Percentiles rank a stretch among this genome's conserved stretches.
phyloP scores from a whole-genome alignment of 1,284 basidiomycete species.

The Ceratobasidium theobromae region DNA sequence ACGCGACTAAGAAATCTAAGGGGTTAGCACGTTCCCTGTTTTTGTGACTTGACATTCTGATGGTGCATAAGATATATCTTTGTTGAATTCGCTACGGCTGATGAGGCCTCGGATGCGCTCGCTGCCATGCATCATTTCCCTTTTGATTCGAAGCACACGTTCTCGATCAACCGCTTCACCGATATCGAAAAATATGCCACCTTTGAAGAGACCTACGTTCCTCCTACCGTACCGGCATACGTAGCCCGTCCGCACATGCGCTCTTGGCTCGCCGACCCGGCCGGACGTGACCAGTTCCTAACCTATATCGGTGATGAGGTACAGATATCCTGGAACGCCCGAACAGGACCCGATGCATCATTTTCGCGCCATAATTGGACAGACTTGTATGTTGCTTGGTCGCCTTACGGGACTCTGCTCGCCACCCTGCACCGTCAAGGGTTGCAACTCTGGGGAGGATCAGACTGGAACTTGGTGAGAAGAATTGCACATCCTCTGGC shows the following conservation, averaged over 20 bases:
- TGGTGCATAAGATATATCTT: conserved; percentile 95
- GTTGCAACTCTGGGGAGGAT: conserved; percentile 93
- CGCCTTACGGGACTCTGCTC: conserved; percentile 91
- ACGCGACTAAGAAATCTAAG: conserved; percentile 76
- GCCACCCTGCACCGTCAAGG: conserved; percentile 95
- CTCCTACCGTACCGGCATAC: conserved; percentile 80
- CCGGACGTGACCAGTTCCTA: conserved; percentile 94
- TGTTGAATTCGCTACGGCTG: conserved; percentile 79
- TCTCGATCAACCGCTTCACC: conserved; percentile 87
- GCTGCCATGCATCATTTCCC: conserved; percentile 80
- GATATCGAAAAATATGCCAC: conserved; percentile 87
- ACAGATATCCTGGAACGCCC: conserved; percentile 91
- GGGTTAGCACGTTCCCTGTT: conserved; percentile 57
- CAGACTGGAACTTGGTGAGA: conserved; percentile 81
- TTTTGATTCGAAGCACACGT: conserved; percentile 92
- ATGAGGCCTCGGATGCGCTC: conserved; percentile 82
- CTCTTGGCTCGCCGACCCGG: conserved; percentile 90
- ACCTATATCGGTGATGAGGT: conserved; percentile 94
- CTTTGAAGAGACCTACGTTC: conserved; percentile 81
- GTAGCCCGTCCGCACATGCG: conserved; percentile 77
- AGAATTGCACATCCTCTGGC: conserved; percentile 96
- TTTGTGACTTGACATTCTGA: conserved; percentile 15
- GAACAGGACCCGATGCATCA: conserved; percentile 74
- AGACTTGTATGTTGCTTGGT: conserved; percentile 97
- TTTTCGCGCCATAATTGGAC: conserved; percentile 76